Evolutionary conservation across 768 basidiomycete genomes (phyloP), one percentile per base, ranked within the genome.

Genomic region (Pluteus cervinus): DNA sequence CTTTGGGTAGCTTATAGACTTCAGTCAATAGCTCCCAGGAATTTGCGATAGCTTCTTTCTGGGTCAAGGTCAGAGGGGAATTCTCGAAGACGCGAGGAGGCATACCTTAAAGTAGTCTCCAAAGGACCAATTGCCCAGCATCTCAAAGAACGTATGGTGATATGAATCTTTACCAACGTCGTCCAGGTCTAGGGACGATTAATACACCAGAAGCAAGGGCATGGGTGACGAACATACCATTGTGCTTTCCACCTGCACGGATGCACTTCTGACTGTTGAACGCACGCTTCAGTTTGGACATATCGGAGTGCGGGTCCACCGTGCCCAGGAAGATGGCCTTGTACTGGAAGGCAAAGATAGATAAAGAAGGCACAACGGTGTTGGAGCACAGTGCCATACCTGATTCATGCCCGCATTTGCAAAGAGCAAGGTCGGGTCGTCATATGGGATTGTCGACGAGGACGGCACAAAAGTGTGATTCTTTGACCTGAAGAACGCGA

Each of bases 71-170:
- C 24, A 30, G 26, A 35, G 31, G 24, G 45, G 43, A 37, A 38
- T 26, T 23, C 24, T 20, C 33, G 12, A 31, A 17, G 29, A 15
- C n/a, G 29, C 50, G 58, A 30, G 36, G 25, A 15, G n/a, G 26
- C 34, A 16, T 11, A 79, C 93, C 79, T 99, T 99, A 80, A 99
- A 99, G 68, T 99, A 99, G 61, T 99, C 93, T 0, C 96, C 96
- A 49, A 98, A 99, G 4, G 93, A 97, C 96, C 96, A 99, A 60
- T 99, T 99, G 25, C 96, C 96, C 45, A 99, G 65, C 96, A 99
- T 99, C 65, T 99, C 96, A 54, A 99, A 99, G 66, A 94, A 93
- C 2, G 90, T 96, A 55, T 94, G 87, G 53, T 97, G 94, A 59
- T 97, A 97, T 2, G 91, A 93, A 57, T 97, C 96, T 62, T 92